Conservation (phyloP, 805 yeast species). For the Yamadazyma nakazawae region DNA sequence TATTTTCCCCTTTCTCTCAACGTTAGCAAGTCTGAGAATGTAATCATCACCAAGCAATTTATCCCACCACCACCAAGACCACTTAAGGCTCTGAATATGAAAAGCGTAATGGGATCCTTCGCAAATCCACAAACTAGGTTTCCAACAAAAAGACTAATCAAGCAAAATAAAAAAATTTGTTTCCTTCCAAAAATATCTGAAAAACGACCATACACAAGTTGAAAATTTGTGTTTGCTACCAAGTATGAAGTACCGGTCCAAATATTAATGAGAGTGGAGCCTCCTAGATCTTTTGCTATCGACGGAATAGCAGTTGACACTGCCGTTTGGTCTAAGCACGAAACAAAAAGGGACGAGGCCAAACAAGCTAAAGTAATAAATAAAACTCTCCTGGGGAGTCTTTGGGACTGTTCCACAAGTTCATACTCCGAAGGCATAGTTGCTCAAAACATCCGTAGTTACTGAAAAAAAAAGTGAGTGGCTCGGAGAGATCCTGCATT, state of each 20-base stretch:
- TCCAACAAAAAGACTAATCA: slow-evolving; percentile 43
- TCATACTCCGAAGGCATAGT: not conserved
- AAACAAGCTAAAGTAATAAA: slow-evolving; percentile 10
- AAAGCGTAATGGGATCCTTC: slow-evolving; percentile 42
- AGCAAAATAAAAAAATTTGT: slow-evolving; percentile 41
- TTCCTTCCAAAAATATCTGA: slow-evolving; percentile 64
- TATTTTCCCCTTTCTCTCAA: slow-evolving; percentile 51
- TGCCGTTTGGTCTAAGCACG: slow-evolving; percentile 46
- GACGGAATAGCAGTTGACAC: slow-evolving; percentile 44
- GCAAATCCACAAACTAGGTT: slow-evolving; percentile 42
- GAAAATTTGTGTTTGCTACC: slow-evolving; percentile 68
- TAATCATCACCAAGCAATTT: slow-evolving; percentile 48
- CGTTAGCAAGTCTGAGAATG: slow-evolving; percentile 55
- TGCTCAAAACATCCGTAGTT: no score
- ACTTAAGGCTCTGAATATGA: slow-evolving; percentile 49
- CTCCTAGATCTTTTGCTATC: slow-evolving; percentile 42
- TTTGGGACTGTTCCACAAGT: slow-evolving; percentile 11
- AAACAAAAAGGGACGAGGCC: slow-evolving; percentile 22
- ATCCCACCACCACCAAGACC: slow-evolving; percentile 66
- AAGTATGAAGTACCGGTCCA: slow-evolving; percentile 77
- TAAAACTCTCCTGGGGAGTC: slow-evolving; percentile 7
- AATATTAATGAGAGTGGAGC: slow-evolving; percentile 38
- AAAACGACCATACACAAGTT: slow-evolving; percentile 68
- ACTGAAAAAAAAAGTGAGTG: no score
- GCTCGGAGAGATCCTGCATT: no score